Percentiles rank a stretch among this genome's conserved stretches.
Evolutionary conservation across 2,329 filamentous ascomycete genomes (phyloP).

Genomic region (Paecilomyces dactylethromorphus): DNA sequence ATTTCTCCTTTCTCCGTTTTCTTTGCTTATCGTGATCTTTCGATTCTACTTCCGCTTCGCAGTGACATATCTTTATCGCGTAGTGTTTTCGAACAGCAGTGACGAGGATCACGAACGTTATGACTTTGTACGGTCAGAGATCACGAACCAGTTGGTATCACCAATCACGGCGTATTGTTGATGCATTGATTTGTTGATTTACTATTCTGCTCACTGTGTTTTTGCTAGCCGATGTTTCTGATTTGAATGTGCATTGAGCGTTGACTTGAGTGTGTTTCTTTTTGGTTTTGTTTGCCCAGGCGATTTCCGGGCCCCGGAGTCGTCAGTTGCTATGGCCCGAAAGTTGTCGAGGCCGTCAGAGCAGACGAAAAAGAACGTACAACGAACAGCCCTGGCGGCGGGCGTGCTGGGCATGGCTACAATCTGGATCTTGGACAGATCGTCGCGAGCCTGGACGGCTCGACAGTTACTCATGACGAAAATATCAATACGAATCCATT

Average conservation of each 20-base stretch:
- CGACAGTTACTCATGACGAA: neutral
- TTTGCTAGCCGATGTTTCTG: neutral
- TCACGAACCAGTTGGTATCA: conserved; percentile 14
- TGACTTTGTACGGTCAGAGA: conserved; percentile 31
- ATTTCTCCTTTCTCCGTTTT: conserved; percentile 21
- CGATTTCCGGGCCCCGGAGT: neutral
- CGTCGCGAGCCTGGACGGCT: neutral
- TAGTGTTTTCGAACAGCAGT: conserved; percentile 28
- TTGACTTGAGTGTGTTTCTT: neutral
- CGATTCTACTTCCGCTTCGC: conserved; percentile 20
- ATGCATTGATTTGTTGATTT: conserved; percentile 6
- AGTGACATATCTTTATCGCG: conserved; percentile 32
- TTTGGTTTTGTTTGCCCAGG: neutral
- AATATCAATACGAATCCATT: neutral
- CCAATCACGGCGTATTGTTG: conserved; percentile 1
- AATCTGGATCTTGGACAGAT: neutral
- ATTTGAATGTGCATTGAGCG: conserved; percentile 4
- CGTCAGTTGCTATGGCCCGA: neutral
- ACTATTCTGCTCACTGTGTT: conserved; percentile 8
- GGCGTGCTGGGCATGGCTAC: neutral
- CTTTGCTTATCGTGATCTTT: conserved; percentile 17
- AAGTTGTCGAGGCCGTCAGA: neutral
- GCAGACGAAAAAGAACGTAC: neutral
- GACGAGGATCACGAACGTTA: conserved; percentile 37
- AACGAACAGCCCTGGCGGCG: neutral